Evolutionary conservation across 495 filamentous ascomycete genomes (phyloP).

Genomic region (Emericellopsis terricola): DNA sequence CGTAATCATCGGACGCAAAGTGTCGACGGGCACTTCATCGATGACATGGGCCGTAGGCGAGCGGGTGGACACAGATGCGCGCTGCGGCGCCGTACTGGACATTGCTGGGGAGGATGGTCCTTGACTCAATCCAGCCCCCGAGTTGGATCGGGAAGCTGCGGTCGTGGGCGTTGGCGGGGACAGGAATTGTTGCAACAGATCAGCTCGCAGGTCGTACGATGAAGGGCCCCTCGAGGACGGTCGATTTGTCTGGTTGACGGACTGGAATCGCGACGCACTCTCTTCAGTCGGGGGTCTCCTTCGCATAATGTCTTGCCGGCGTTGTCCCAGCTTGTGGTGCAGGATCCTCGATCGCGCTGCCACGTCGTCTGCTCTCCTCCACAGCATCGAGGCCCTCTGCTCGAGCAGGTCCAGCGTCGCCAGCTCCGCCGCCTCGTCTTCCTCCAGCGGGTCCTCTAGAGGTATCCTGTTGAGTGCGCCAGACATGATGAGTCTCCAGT

Average conservation of each 20-base stretch:
- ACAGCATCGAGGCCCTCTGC: slow-evolving; percentile 51
- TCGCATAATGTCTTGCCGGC: slow-evolving; percentile 43
- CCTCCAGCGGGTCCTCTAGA: slow-evolving; percentile 48
- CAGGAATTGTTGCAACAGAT: slow-evolving; percentile 24
- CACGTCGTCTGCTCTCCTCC: slow-evolving; percentile 61
- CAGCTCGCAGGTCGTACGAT: slow-evolving; percentile 18
- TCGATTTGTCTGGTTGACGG: slow-evolving; percentile 1
- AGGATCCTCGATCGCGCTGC: slow-evolving; percentile 65
- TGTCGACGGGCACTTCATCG: not conserved
- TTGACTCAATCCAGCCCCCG: not conserved
- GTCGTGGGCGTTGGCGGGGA: slow-evolving; percentile 3
- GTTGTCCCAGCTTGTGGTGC: slow-evolving; percentile 61
- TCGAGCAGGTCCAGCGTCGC: slow-evolving; percentile 72
- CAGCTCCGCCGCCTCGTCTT: slow-evolving; percentile 74
- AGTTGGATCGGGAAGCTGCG: slow-evolving; percentile 1
- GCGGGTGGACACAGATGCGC: not conserved
- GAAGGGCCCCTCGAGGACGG: slow-evolving; percentile 4
- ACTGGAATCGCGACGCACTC: slow-evolving; percentile 6
- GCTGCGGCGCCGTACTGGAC: slow-evolving; percentile 8
- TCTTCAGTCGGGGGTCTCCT: slow-evolving; percentile 13
- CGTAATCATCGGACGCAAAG: slow-evolving; percentile 46
- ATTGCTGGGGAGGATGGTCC: not conserved
- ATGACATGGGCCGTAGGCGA: not conserved
- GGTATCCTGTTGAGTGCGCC: slow-evolving; percentile 73
- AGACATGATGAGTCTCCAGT: slow-evolving; percentile 63